A percentile compares a stretch with the other conserved stretches of the same genome.
Evolutionary conservation across 352 stramenopile genomes (phyloP).

Genomic region (Pythium graminicola): DNA sequence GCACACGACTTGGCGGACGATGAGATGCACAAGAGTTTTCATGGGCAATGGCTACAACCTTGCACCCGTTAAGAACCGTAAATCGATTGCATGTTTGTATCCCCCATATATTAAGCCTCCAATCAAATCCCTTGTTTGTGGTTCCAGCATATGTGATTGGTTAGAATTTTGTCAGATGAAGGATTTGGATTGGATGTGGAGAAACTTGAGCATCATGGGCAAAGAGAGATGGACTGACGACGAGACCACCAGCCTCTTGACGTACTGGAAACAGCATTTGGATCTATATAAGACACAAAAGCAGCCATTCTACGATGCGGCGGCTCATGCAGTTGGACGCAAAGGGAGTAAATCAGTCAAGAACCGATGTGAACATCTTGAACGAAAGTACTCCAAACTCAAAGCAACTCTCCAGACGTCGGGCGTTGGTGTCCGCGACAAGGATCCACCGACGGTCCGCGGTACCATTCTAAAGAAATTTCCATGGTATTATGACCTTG

Average conservation of each 20-base stretch:
- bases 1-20: constrained; percentile 7
- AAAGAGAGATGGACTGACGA: not conserved
- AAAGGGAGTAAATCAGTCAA: not conserved
- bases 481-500: not conserved
- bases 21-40: too few relatives aligned
- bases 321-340: not conserved
- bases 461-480: not conserved
- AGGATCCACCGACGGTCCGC: not conserved
- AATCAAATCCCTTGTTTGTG: too few relatives aligned
- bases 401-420: not conserved
- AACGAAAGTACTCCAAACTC: not conserved
- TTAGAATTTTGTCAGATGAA: too few relatives aligned
- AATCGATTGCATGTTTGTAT: constrained; percentile 11
- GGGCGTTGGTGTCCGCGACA: not conserved
- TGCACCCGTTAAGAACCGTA: constrained; percentile 7
- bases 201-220: not conserved
- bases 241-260: not conserved
- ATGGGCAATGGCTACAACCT: too few relatives aligned
- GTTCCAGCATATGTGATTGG: too few relatives aligned
- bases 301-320: not conserved
- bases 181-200: too few relatives aligned
- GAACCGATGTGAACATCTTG: not conserved
- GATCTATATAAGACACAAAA: not conserved
- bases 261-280: not conserved
- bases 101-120: too few relatives aligned